A percentile compares a stretch with the other conserved stretches of the same genome.
These are phyloP conservation scores for Penicillium daleae DNA, from an alignment of 495 filamentous ascomycete species.

Conservation along the genomic window DNA sequence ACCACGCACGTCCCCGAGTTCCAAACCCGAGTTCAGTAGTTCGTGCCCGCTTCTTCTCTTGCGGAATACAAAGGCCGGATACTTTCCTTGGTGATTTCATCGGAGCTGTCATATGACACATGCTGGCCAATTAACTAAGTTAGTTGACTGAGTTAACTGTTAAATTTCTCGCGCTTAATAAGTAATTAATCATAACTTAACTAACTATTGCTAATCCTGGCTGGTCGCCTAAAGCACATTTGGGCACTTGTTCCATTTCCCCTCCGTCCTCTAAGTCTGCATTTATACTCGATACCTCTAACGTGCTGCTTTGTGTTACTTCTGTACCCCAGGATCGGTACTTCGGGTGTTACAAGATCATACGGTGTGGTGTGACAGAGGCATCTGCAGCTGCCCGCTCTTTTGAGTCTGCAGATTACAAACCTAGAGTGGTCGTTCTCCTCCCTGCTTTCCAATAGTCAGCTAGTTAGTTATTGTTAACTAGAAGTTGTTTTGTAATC, in stretches of 20 bases:
- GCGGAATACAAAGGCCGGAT: slow-evolving; percentile 12
- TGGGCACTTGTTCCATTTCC: background rate
- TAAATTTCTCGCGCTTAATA: background rate
- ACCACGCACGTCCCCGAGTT: slow-evolving; percentile 14
- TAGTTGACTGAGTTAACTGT: too few relatives aligned
- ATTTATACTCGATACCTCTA: background rate
- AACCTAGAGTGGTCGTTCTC: background rate
- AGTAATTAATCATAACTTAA: background rate
- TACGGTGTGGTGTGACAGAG: slow-evolving; percentile 13
- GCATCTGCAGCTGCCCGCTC: background rate
- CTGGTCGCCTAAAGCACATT: background rate
- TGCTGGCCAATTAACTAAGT: background rate
- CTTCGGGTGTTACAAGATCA: slow-evolving; percentile 8
- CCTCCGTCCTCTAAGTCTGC: background rate
- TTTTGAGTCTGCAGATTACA: background rate
- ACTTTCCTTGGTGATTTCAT: slow-evolving; percentile 13
- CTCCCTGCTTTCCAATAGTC: background rate
- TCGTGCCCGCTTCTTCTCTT: slow-evolving; percentile 1
- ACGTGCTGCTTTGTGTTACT: background rate
- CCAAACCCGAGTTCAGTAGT: background rate
- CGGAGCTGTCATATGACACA: slow-evolving; percentile 20
- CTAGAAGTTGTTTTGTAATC: background rate
- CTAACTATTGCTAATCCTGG: background rate
- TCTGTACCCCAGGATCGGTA: slow-evolving; percentile 8
- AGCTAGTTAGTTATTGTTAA: too few relatives aligned